A percentile compares a stretch with the other conserved stretches of the same genome.
Conservation (phyloP, 768 basidiomycete species). For the Boletales sp. region DNA sequence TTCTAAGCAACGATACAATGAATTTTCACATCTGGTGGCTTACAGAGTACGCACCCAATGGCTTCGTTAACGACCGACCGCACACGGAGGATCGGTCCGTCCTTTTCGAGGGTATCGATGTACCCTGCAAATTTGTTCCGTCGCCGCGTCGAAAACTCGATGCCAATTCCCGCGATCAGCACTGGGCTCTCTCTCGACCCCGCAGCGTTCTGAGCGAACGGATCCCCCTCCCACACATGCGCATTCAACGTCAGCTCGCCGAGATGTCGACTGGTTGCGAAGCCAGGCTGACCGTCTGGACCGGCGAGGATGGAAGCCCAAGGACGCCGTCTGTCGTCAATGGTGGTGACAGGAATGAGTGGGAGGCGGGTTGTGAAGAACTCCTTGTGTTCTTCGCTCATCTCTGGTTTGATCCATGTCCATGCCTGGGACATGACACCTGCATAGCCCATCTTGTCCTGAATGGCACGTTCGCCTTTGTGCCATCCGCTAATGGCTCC, state of each 20-base stretch:
- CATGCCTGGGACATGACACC: conserved; percentile 36
- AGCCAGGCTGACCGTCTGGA: conserved; percentile 43
- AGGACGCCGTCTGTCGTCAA: conserved; percentile 49
- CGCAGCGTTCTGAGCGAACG: conserved; percentile 38
- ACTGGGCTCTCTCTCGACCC: conserved; percentile 8
- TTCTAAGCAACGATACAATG: conserved; percentile 33
- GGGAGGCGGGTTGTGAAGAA: conserved; percentile 49
- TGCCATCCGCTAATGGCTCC: conserved; percentile 35
- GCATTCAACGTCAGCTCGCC: conserved; percentile 38
- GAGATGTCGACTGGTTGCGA: conserved; percentile 34
- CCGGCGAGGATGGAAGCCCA: conserved; percentile 58
- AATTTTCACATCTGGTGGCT: not conserved
- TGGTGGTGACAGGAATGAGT: conserved; percentile 54
- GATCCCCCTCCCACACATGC: conserved; percentile 54
- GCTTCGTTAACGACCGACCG: conserved; percentile 46
- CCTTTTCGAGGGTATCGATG: conserved; percentile 33
- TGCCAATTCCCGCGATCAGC: conserved; percentile 57
- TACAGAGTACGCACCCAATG: conserved; percentile 45
- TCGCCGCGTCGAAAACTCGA: conserved; percentile 55
- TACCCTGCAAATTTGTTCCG: conserved; percentile 64
- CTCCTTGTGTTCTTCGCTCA: conserved; percentile 46
- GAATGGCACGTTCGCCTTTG: conserved; percentile 49
- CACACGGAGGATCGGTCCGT: conserved; percentile 35
- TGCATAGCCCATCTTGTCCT: conserved; percentile 42
- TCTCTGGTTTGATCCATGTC: conserved; percentile 40